phyloP scores from a whole-genome alignment of 169 alveolate species.

The Cystoisospora suis region DNA sequence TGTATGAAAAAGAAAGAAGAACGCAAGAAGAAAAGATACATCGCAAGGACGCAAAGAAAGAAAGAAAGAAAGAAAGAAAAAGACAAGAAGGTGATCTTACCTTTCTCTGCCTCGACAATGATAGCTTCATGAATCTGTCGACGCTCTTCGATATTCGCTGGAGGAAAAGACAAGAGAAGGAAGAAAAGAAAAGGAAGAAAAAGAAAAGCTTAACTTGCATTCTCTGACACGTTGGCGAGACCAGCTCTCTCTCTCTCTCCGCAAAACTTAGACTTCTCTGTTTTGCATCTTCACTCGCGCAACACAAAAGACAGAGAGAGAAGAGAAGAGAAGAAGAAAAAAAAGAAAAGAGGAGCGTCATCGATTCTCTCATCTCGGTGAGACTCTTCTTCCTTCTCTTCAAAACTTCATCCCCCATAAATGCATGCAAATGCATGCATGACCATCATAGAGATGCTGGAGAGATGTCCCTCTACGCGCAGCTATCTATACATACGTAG shows the following conservation, averaged over 20 bases:
- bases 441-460: too few relatives aligned
- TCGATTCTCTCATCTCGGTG: too few relatives aligned
- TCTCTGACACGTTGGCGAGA: neutral
- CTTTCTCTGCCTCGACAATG: constrained; percentile 4
- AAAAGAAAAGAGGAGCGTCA: too few relatives aligned
- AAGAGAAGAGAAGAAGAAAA: too few relatives aligned
- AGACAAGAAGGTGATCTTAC: neutral
- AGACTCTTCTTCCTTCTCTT: too few relatives aligned
- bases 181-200: neutral
- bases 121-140: constrained; percentile 33
- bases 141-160: constrained; percentile 16
- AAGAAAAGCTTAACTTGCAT: neutral
- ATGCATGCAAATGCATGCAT: too few relatives aligned
- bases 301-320: too few relatives aligned
- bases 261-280: neutral
- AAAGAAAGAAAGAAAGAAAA: neutral
- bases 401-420: too few relatives aligned
- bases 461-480: too few relatives aligned
- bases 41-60: neutral
- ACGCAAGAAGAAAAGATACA: too few relatives aligned
- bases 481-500: neutral
- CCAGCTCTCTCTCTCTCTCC: neutral
- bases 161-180: neutral
- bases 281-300: too few relatives aligned
- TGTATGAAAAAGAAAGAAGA: too few relatives aligned